Evolutionary conservation across 106 monocot genomes (phyloP).

Genomic region (Vanilla planifolia): DNA sequence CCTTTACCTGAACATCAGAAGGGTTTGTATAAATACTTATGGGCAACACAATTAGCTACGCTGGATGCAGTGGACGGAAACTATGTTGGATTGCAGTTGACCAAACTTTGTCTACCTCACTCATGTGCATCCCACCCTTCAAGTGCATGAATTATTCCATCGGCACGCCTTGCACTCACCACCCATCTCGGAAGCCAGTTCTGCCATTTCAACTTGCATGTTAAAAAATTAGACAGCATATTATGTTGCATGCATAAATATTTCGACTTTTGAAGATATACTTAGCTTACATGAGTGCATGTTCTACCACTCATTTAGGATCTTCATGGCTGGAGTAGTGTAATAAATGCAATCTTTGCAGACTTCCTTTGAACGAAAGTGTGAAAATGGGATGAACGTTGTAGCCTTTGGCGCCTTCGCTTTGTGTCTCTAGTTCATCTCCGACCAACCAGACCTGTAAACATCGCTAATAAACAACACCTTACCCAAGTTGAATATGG

Average conservation of each 20-base stretch:
- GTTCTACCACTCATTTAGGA: conserved; percentile 48
- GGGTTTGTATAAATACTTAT: no score
- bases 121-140: conserved; percentile 46
- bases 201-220: not conserved
- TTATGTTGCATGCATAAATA: no score
- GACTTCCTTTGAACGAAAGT: conserved; percentile 45
- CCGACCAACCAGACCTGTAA: conserved; percentile 64
- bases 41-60: no score
- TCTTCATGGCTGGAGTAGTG: conserved; percentile 65
- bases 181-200: conserved; percentile 48
- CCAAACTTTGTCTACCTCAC: conserved; percentile 43
- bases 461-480: no score
- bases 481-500: no score
- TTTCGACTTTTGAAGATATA: no score
- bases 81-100: conserved; percentile 33
- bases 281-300: conserved; percentile 78
- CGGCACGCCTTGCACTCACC: conserved; percentile 54
- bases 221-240: not conserved
- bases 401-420: conserved; percentile 50
- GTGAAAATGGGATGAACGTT: conserved; percentile 53
- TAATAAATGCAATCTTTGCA: conserved; percentile 61
- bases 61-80: conserved; percentile 14
- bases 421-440: conserved; percentile 43
- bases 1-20: no score
- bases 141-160: conserved; percentile 52